Base-by-base conservation (phyloP, 257 asterid genomes). In the Nicotiana sylvestris region DNA sequence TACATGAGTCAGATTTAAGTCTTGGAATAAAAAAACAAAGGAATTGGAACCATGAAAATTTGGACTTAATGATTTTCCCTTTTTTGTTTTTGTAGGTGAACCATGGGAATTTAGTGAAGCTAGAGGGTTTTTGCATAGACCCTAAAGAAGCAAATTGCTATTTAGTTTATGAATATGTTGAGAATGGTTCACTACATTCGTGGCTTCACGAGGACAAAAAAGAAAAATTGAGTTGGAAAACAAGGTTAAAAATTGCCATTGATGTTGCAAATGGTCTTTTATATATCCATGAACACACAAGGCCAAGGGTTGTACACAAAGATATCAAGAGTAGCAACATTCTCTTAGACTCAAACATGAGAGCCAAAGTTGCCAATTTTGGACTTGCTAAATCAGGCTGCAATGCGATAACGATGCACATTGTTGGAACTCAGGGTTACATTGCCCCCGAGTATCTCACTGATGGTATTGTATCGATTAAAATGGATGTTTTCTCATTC, bases 341-440 rank as follows among this genome's bases (percentile, higher is more conserved):
- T 82, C 95, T 96, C 86, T 32, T 96, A 5, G 99, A 96, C 89
- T 65, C 98, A 10, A 93, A 80, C 88, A 93, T 94, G 98, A 72
- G 98, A 10, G 99, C 98, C 82, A 94, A 96, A 77, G 92, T 94
- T 9, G 98, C 98, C 12, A 94, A 96, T 89, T 96, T 96, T 2
- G 99, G 99, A 27, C 89, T 96, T 1, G 98, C 98, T 0, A 93
- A 91, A 81, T 92, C 98, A 1, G 99, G 99, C 6, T 88, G 92
- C 94, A 96, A 96, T 21, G 98, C 99, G 81, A 92, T 96, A 82
- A 94, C 99, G 3, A 94, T 91, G 97, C 98, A 96, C 92, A 94
- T 94, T 46, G 99, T 94, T 0, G 99, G 99, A 29, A 93, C 98
- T 3, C 98, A 96, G 55, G 99, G 99, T 37, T 93, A 94, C 90